A percentile compares a stretch with the other conserved stretches of the same genome.
Evolutionary conservation across 495 filamentous ascomycete genomes (phyloP).

Genomic region (Pseudevernia furfuracea): DNA sequence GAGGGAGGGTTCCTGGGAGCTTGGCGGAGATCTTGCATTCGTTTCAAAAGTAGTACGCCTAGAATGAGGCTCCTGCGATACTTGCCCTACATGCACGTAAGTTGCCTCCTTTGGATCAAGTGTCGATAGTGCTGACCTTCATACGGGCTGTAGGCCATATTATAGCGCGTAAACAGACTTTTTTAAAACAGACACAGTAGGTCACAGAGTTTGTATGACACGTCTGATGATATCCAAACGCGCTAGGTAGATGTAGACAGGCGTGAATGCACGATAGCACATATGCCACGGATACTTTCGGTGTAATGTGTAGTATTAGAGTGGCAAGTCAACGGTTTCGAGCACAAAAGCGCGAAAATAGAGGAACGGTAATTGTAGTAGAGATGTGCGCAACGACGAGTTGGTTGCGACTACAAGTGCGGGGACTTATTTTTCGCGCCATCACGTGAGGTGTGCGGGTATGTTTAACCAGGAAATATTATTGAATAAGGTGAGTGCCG

Average conservation of each 20-base stretch:
- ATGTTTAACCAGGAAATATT: no score
- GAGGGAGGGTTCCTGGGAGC: constrained; percentile 19
- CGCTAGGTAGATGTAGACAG: background rate
- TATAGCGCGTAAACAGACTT: background rate
- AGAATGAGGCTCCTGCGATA: constrained; percentile 1
- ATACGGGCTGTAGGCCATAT: background rate
- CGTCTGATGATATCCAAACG: background rate
- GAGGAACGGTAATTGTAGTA: background rate
- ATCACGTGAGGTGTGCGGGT: no score
- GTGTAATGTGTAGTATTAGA: background rate
- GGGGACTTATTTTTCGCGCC: background rate
- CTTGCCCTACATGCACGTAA: background rate
- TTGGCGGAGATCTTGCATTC: background rate
- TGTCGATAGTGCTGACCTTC: background rate
- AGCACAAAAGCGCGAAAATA: background rate
- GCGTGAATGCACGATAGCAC: background rate
- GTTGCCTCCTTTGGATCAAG: background rate
- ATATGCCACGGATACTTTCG: background rate
- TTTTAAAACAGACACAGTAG: background rate
- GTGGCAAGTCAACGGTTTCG: background rate
- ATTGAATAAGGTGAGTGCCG: background rate
- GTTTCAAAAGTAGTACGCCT: background rate
- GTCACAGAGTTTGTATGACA: background rate
- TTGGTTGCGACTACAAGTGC: background rate
- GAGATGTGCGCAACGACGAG: background rate